Evolutionary conservation across 257 asterid genomes (phyloP).

Genomic region (Solanum raphanifolium): DNA sequence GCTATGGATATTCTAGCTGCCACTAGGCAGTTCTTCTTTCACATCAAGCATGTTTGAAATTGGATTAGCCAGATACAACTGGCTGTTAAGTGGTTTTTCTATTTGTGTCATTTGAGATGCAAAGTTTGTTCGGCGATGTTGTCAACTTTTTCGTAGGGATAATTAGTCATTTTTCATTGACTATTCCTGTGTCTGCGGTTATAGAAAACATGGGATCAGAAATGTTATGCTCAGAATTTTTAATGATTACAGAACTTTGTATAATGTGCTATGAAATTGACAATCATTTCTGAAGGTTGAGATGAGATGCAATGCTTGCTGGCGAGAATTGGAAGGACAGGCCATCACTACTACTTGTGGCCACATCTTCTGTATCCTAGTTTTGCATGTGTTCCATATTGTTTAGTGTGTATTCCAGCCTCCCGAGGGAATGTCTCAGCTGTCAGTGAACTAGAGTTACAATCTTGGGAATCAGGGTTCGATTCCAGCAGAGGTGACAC

Average conservation of each 20-base stretch:
- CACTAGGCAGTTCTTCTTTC: not conserved
- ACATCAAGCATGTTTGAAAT: not conserved
- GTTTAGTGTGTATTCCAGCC: not conserved
- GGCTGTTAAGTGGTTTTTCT: not conserved
- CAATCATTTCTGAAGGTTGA: slow-evolving; percentile 13
- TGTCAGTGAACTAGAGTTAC: not conserved
- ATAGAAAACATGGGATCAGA: not conserved
- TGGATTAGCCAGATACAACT: not conserved
- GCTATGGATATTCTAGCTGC: not conserved
- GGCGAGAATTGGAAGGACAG: slow-evolving; percentile 94
- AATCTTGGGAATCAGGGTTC: not conserved
- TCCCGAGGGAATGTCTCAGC: not conserved
- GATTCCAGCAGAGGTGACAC: not conserved
- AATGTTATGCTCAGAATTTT: not conserved
- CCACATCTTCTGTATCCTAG: slow-evolving; percentile 82
- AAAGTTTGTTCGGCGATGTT: not conserved
- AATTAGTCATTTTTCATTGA: not conserved
- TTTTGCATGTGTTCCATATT: not conserved
- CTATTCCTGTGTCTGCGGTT: not conserved
- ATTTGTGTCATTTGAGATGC: not conserved
- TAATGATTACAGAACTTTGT: not conserved
- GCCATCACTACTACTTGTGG: slow-evolving; percentile 91
- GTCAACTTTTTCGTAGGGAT: not conserved
- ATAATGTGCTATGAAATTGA: not conserved
- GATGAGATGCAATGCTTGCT: slow-evolving; percentile 96